These are phyloP conservation scores for Zychaea mexicana DNA, from an alignment of 371 early-diverging fungal genomes.

Conservation along the genomic window DNA sequence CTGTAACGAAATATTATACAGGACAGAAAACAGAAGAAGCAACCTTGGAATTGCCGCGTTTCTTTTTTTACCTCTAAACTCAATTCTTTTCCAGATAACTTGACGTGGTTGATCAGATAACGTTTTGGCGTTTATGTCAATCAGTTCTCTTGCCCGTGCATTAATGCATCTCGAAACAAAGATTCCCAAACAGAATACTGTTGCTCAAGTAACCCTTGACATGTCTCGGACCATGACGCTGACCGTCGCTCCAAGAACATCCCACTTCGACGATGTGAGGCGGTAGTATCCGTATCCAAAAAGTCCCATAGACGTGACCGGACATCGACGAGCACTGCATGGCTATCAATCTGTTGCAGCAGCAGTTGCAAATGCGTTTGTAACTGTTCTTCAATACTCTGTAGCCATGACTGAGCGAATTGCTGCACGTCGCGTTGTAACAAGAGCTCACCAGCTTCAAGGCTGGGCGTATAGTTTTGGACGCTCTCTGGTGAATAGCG, in stretches of 20 bases:
- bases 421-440: slow-evolving; percentile 24
- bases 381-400: slow-evolving; percentile 23
- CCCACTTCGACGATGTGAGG: slow-evolving; percentile 4
- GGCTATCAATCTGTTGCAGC: slow-evolving; percentile 38
- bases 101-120: slow-evolving; percentile 39
- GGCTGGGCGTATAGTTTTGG: slow-evolving; percentile 50
- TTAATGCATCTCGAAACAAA: slow-evolving; percentile 38
- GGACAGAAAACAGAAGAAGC: neutral
- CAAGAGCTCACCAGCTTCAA: slow-evolving; percentile 29
- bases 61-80: slow-evolving; percentile 5
- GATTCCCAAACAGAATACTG: slow-evolving; percentile 44
- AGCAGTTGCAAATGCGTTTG: slow-evolving; percentile 23
- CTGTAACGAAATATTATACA: too few species aligned
- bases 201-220: slow-evolving; percentile 19
- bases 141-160: slow-evolving; percentile 32
- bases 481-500: slow-evolving; percentile 58
- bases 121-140: slow-evolving; percentile 27
- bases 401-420: slow-evolving; percentile 37
- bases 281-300: slow-evolving; percentile 31
- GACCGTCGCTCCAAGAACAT: slow-evolving; percentile 16
- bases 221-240: slow-evolving; percentile 18
- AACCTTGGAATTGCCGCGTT: neutral
- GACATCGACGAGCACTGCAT: slow-evolving; percentile 30
- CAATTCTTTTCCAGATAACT: slow-evolving; percentile 32
- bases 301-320: slow-evolving; percentile 39